These are phyloP conservation scores for Phytophthora crassamura DNA, from an alignment of 352 stramenopile species.

Conservation along the genomic window DNA sequence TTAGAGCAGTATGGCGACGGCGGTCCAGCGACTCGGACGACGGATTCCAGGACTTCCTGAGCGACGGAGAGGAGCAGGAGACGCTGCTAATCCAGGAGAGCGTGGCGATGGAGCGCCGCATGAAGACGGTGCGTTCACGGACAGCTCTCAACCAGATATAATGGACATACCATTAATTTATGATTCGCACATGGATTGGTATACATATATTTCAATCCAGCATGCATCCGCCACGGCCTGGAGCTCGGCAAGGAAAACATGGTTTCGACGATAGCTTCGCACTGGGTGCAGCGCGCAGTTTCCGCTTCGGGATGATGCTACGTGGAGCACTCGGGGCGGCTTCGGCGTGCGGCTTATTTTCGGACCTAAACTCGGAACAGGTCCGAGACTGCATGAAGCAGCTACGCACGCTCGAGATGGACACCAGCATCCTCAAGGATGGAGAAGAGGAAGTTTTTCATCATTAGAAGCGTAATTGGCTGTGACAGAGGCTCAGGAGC, in stretches of 20 bases:
- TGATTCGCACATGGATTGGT: slow-evolving; percentile 18
- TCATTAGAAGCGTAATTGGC: slow-evolving; percentile 8
- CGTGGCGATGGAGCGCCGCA: slow-evolving; percentile 58
- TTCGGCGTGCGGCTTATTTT: slow-evolving; percentile 30
- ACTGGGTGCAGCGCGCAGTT: slow-evolving; percentile 40
- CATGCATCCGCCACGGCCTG: slow-evolving; percentile 72
- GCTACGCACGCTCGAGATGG: slow-evolving; percentile 34
- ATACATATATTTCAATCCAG: too few relatives aligned
- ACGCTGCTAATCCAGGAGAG: slow-evolving; percentile 59
- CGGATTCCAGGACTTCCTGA: slow-evolving; percentile 68
- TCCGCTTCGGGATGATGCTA: slow-evolving; percentile 52
- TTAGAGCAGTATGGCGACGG: too few relatives aligned
- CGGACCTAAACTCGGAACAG: slow-evolving; percentile 6
- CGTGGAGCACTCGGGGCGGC: slow-evolving; percentile 56
- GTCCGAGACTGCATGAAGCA: slow-evolving; percentile 17
- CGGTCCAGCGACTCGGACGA: slow-evolving; percentile 56
- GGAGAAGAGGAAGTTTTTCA: slow-evolving; percentile 2
- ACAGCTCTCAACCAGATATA: neutral
- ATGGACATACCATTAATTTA: too few relatives aligned
- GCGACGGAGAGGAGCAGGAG: too few relatives aligned
- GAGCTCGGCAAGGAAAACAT: slow-evolving; percentile 76
- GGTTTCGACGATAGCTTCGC: slow-evolving; percentile 70
- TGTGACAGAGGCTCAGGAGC: slow-evolving; percentile 12
- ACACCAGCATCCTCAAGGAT: slow-evolving; percentile 18
- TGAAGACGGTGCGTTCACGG: slow-evolving; percentile 57